phyloP scores from a whole-genome alignment of 2,329 filamentous ascomycete genomes.

The Sordariomycetes sp. region DNA sequence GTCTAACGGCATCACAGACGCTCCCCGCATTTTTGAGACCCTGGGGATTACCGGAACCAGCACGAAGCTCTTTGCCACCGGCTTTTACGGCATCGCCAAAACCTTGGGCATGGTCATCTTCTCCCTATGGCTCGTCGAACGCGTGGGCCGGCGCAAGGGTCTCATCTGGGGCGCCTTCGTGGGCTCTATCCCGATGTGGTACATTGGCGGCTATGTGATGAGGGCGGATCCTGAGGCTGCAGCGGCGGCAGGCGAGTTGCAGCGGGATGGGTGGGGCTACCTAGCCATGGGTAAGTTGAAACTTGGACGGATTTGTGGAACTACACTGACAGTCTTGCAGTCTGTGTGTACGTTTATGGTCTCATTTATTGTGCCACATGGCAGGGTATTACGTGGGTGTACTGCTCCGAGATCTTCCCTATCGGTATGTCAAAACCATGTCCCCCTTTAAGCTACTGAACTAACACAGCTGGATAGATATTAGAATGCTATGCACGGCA shows the following conservation, averaged over 20 bases:
- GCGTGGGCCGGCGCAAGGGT: conserved; percentile 27
- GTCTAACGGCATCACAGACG: conserved; percentile 13
- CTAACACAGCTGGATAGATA: conserved; percentile 10
- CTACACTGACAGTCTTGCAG: not conserved
- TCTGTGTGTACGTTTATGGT: conserved; percentile 21
- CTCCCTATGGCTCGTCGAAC: conserved; percentile 30
- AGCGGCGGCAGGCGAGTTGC: conserved; percentile 29
- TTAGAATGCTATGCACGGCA: conserved; percentile 20
- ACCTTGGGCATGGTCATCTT: conserved; percentile 31
- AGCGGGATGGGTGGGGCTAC: conserved; percentile 24
- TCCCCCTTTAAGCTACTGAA: not conserved
- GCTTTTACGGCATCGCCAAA: conserved; percentile 67
- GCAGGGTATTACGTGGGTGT: conserved; percentile 29
- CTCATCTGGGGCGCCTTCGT: conserved; percentile 28
- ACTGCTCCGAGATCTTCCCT: conserved; percentile 33
- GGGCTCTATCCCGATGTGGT: conserved; percentile 23
- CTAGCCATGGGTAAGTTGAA: conserved; percentile 24
- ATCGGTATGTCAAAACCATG: conserved; percentile 3
- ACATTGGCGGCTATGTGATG: conserved; percentile 23
- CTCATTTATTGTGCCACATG: conserved; percentile 23
- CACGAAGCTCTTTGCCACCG: conserved; percentile 42
- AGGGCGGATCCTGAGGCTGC: conserved; percentile 16
- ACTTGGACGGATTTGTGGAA: not conserved
- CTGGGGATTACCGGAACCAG: conserved; percentile 20
- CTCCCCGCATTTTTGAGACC: conserved; percentile 20